Evolutionary conservation across 305 asterid species (phyloP).

Genomic region (Petunia hybrid): DNA sequence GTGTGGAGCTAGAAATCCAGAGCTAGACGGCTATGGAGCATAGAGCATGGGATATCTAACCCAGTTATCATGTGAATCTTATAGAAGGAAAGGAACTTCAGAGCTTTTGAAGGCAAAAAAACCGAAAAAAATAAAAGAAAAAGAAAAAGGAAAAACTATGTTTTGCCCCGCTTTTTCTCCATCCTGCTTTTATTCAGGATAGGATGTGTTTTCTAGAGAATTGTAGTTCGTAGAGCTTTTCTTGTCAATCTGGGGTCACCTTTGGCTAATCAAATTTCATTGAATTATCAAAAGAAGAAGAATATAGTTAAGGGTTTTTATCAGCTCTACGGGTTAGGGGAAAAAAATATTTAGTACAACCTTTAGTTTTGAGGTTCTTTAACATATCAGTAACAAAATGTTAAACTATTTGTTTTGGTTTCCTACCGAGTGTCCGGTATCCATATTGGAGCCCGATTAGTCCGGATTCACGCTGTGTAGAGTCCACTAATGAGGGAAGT

Average conservation of each 20-base stretch:
- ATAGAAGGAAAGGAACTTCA: conserved; percentile 11
- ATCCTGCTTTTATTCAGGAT: neutral
- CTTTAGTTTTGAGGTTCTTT: neutral
- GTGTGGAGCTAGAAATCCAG: conserved; percentile 14
- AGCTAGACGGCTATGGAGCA: neutral
- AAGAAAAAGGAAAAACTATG: neutral
- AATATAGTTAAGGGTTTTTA: neutral
- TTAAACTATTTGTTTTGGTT: too few relatives aligned
- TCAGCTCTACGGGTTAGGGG: neutral
- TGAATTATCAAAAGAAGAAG: neutral
- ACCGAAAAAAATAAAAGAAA: neutral
- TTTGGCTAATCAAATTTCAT: conserved; percentile 18
- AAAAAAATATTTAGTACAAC: neutral
- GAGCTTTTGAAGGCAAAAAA: conserved; percentile 21
- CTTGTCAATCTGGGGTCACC: conserved; percentile 22
- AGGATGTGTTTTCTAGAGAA: neutral
- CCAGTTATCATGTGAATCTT: conserved; percentile 24
- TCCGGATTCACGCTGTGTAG: too few relatives aligned
- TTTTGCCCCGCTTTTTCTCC: neutral
- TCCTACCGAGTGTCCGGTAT: too few relatives aligned
- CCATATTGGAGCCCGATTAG: too few relatives aligned
- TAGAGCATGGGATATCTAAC: conserved; percentile 10
- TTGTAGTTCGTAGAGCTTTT: conserved; percentile 8
- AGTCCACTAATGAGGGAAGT: too few relatives aligned
- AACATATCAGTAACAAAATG: too few relatives aligned